phyloP scores from a whole-genome alignment of 2,329 filamentous ascomycete genomes.

The Cytospora chrysosperma region DNA sequence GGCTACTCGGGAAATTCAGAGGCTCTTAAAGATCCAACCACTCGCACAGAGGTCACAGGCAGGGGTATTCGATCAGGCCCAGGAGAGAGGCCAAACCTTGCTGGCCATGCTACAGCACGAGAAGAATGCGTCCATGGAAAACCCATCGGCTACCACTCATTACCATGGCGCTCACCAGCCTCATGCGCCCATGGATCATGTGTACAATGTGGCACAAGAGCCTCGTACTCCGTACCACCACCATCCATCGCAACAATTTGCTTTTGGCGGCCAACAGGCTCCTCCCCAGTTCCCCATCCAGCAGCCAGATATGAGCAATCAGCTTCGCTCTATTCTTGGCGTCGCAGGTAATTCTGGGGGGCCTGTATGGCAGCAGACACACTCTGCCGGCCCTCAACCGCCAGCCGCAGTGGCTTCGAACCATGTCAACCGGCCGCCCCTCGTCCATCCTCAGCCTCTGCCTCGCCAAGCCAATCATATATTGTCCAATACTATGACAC shows the following conservation, averaged over 20 bases:
- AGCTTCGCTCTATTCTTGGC: constrained; percentile 28
- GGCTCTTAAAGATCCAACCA: constrained; percentile 55
- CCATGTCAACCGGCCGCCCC: constrained; percentile 5
- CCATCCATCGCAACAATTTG: constrained; percentile 47
- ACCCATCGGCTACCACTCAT: constrained; percentile 23
- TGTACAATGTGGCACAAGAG: constrained; percentile 47
- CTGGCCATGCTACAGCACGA: constrained; percentile 52
- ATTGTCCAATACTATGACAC: background rate
- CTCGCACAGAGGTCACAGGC: constrained; percentile 49
- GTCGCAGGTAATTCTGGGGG: constrained; percentile 21
- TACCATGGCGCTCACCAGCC: constrained; percentile 32
- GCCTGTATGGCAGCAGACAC: constrained; percentile 16
- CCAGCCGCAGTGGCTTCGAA: constrained; percentile 25
- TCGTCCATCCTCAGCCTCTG: constrained; percentile 28
- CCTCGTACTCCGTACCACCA: constrained; percentile 60
- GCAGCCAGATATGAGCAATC: constrained; percentile 31
- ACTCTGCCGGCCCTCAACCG: constrained; percentile 16
- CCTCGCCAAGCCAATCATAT: constrained; percentile 21
- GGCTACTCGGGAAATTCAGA: constrained; percentile 52
- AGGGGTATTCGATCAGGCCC: constrained; percentile 19
- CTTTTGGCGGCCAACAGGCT: constrained; percentile 45
- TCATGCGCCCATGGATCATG: constrained; percentile 56
- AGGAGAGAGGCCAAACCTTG: constrained; percentile 50
- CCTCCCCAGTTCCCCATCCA: constrained; percentile 51
- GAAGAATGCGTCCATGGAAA: constrained; percentile 29